Base-by-base conservation (phyloP, 2,329 filamentous ascomycete genomes). In the Talaromyces albobiverticillius region DNA sequence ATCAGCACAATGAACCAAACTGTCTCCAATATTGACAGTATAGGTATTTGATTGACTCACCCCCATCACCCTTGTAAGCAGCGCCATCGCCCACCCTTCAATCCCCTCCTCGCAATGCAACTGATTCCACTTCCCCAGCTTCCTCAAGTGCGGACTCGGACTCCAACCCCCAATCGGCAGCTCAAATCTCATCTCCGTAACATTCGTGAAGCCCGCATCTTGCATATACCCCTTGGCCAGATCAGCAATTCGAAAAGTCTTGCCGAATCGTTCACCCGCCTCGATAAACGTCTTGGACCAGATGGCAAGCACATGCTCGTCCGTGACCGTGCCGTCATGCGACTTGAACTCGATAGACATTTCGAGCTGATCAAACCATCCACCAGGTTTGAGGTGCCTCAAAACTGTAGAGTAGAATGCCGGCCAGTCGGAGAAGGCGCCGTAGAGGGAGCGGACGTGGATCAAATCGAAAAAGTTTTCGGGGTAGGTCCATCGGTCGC, bases 201-300 rank as follows among this genome's bases (percentile, higher is more conserved):
- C 73, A 47, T 80, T 74, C 13, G 71, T 65, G 54, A 83, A 83
- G 0, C 81, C 81, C 0, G 74, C 79, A 2, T 76, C 75, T 6
- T 68, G 64, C 54, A 82, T 69, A 50, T 73, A 73, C 29, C 67
- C 62, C 54, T 68, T 67, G 16, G 71, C 65, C n/a, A 66, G 57
- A 14, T 63, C 47, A 36, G 65, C 66, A 14, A 70, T 53, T 32
- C 62, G 60, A 29, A 66, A 51, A 5, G 45, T 48, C 53, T 65
- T 66, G 40, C 64, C 65, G 29, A 63, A 62, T 20, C 54, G 52
- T 38, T 51, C 54, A 25, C 60, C 59, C 7, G 63, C 61, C 46
- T 60, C 55, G 45, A 54, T 55, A 20, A 63, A 52, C 45, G 20
- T 57, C 49, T 31, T 59, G 46, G 40, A 58, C 60, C 55, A 59